These are phyloP conservation scores for Xylaria polymorpha DNA, from an alignment of 2,329 filamentous ascomycete species.

Conservation along the genomic window DNA sequence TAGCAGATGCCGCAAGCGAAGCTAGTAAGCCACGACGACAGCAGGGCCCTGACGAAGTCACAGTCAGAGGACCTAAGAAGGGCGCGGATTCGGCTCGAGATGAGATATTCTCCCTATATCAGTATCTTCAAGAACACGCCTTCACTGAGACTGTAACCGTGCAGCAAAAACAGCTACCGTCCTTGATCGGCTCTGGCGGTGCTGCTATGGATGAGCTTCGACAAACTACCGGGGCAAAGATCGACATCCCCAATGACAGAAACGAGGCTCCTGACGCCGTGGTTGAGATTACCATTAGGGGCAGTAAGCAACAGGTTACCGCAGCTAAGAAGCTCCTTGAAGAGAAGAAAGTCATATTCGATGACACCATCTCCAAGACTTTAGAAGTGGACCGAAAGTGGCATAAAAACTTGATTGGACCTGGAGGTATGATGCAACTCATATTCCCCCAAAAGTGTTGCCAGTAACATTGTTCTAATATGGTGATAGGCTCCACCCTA, in stretches of 20 bases:
- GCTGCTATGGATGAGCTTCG: conserved; percentile 91
- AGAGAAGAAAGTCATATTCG: conserved; percentile 87
- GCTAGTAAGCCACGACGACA: conserved; percentile 71
- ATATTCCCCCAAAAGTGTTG: conserved; percentile 4
- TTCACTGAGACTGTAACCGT: conserved; percentile 83
- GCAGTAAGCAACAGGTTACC: conserved; percentile 89
- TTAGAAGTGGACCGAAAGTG: conserved; percentile 95
- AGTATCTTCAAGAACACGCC: conserved; percentile 91
- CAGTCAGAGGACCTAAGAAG: conserved; percentile 90
- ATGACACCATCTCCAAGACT: conserved; percentile 86
- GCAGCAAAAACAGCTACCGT: conserved; percentile 92
- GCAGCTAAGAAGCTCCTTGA: conserved; percentile 91
- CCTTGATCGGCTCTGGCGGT: conserved; percentile 90
- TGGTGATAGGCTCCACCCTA: conserved; percentile 77
- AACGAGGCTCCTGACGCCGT: conserved; percentile 75
- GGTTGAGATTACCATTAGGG: conserved; percentile 91
- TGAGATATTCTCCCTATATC: conserved; percentile 87
- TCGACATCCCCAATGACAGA: conserved; percentile 87
- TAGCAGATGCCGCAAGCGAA: conserved; percentile 76
- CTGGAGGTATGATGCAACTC: conserved; percentile 73
- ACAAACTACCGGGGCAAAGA: conserved; percentile 83
- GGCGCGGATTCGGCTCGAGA: conserved; percentile 92
- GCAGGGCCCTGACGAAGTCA: conserved; percentile 88
- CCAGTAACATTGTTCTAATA: conserved; percentile 53
- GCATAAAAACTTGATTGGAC: conserved; percentile 89